Base-by-base conservation (phyloP, 2,329 filamentous ascomycete genomes). In the Coniochaeta sp. region DNA sequence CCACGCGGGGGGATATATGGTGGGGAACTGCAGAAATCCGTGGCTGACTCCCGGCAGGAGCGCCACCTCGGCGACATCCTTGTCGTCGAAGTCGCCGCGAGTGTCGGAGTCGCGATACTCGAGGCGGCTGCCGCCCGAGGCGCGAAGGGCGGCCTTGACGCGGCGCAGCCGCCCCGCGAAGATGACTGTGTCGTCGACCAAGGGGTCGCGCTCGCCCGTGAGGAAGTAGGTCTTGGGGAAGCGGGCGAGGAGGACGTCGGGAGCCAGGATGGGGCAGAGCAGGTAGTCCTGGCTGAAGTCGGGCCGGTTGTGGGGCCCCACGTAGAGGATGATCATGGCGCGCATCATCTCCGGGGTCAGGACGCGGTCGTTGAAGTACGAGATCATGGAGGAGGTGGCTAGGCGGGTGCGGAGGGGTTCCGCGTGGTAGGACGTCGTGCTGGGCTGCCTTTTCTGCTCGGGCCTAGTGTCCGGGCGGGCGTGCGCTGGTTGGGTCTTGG, bases 311-410 rank as follows among this genome's bases (percentile, higher is more conserved):
- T 97, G 90, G 0, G 93, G 92, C 0, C 95, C 95, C 59, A 99
- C 90, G 72, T 99, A 99, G 4, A 99, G 81, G 65, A 99, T 96
- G 65, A 99, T 96, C 93, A 99, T 98, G 64, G 93, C 91, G 34
- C 95, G 89, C 89, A 98, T 97, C 91, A 98, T 96, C 74, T 99
- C 95, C 0, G 95, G 93, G 0, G 91, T 93, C 16, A 99, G 81
- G 30, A 99, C 90, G 30, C 95, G 89, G 73, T 99, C 95, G 72
- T 96, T 95, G 73, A 97, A 96, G 75, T 98, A 98, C 0, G 93
- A 97, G 38, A 99, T 96, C 86, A 96, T 96, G n/a, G 89, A 93
- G 0, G 91, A 93, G 71, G 93, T 96, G 17, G 93, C 93, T 10
- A 99, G 83, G n/a, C 93, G 86, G 1, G 95, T 98, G 66, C 84